Evolutionary conservation across 345 rosid genomes (phyloP), one percentile per base, ranked within the genome.

Genomic region (Arabidopsis arenosa): DNA sequence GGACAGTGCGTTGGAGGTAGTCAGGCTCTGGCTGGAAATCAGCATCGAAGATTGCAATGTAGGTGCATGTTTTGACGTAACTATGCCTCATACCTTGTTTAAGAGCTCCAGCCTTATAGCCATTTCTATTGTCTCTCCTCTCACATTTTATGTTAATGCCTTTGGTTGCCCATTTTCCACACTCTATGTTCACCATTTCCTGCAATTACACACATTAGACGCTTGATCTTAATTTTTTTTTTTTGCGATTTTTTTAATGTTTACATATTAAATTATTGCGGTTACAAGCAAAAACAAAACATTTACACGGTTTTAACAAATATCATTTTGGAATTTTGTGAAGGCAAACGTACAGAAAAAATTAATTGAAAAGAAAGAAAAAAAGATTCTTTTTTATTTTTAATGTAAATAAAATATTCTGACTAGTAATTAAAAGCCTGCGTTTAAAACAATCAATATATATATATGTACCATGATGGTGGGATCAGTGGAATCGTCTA

Each of bases 401-500:
- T 9, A 49, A 26, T 61, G 52, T 39, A 37, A 30, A 37, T 7
- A 52, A 51, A 37, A 33, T 7, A 48, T 11, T 37, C 7, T 28
- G 21, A 26, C 11, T 23, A 48, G 14, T 63, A 52, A 63, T 26
- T 23, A 43, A 12, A 17, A 30, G 12, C 52, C 43, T 69, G 32
- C 43, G 14, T 70, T 43, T 10, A 30, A 11, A 57, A 13, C 7
- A 18, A 21, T 18, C 2, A 63, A 21, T 35, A 67, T 49, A 21
- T 35, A 67, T 49, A 23, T 23, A 21, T 15, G 39, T 36, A 76
- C 91, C 87, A 86, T 88, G 55, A 84, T 82, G 32, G 81, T 28
- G 26, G 86, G 86, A 79, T 86, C 85, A 23, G 90, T 88, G 44
- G 92, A 88, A 41, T 88, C 92, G 57, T 88, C 92, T 52, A 88